Base-by-base conservation (phyloP, 371 early-diverging fungal species). In the Synchytrium microbalum region DNA sequence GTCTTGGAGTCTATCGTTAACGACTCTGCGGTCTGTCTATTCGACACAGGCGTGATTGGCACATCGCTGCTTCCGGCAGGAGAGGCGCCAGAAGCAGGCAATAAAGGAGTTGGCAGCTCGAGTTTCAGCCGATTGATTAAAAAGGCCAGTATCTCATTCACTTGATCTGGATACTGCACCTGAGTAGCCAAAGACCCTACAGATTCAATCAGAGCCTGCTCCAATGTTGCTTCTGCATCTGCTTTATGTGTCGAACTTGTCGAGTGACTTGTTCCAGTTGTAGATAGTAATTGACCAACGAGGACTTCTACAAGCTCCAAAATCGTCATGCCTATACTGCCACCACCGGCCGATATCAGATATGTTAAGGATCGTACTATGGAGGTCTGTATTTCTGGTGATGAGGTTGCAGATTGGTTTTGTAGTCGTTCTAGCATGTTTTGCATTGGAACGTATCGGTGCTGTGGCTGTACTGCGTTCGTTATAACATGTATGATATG, bases 91-190 rank as follows among this genome's bases (percentile, higher is more conserved):
- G 30, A 19, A 59, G 14, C 31, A 23, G 30, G 29, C n/a, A 33
- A 19, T 10, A 23, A 3, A 56, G 57, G n/a, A 29, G n/a, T n/a
- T 56, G 57, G 57, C n/a, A 29, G n/a, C 30, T 70, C 72, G 3
- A 83, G 63, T 30, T 79, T 70, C 3, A 89, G 67, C 58, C 86
- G 83, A 66, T 85, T 80, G 33, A 89, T 79, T 1, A 95, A 68
- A 64, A 85, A 88, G 0, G 83, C 77, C 16, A 88, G 72, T 64
- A 95, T 87, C 69, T 95, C 92, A 54, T 84, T 84, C 25, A 88
- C 71, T 71, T 93, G 95, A 66, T 87, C 88, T 14, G 85, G 78
- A 70, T 95, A 95, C 60, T 89, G 90, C 19, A 88, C 82, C 57
- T 90, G 86, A 5, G 82, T 84, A 2, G 87, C 90, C 46, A 95